These are phyloP conservation scores for Chlamydomonas sphaeroides DNA, from an alignment of 139 green algal genomes.

Conservation along the genomic window DNA sequence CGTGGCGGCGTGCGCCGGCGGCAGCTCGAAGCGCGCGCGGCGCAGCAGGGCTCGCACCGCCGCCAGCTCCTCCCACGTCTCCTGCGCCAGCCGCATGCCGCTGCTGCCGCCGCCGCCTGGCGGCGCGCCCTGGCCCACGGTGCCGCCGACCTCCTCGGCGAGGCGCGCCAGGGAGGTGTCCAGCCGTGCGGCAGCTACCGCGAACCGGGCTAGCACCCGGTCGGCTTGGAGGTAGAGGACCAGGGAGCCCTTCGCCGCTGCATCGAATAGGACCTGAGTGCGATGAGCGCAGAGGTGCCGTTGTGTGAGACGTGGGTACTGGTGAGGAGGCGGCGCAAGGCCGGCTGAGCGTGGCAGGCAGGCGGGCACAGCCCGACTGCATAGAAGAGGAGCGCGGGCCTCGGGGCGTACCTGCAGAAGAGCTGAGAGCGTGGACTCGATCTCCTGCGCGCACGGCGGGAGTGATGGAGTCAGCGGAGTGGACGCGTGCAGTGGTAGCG, in stretches of 20 bases:
- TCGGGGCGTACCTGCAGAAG: background rate
- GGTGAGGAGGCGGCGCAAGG: too few species aligned
- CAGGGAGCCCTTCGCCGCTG: background rate
- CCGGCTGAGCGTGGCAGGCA: too few species aligned
- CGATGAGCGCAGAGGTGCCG: too few species aligned
- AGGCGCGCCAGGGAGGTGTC: background rate
- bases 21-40: background rate
- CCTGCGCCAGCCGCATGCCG: background rate
- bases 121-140: too few species aligned
- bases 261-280: too few species aligned
- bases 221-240: slow-evolving; percentile 16
- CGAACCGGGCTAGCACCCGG: slow-evolving; percentile 1
- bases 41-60: background rate
- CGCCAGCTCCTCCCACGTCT: background rate
- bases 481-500: background rate
- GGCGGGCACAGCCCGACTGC: too few species aligned
- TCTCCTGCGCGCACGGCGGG: background rate
- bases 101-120: too few species aligned
- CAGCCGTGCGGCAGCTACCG: background rate
- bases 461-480: background rate
- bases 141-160: background rate
- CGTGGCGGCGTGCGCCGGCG: background rate
- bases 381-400: too few species aligned
- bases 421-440: background rate
- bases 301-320: too few species aligned